Evolutionary conservation across 805 yeast genomes (phyloP).

Genomic region (Danielia reshetovae): DNA sequence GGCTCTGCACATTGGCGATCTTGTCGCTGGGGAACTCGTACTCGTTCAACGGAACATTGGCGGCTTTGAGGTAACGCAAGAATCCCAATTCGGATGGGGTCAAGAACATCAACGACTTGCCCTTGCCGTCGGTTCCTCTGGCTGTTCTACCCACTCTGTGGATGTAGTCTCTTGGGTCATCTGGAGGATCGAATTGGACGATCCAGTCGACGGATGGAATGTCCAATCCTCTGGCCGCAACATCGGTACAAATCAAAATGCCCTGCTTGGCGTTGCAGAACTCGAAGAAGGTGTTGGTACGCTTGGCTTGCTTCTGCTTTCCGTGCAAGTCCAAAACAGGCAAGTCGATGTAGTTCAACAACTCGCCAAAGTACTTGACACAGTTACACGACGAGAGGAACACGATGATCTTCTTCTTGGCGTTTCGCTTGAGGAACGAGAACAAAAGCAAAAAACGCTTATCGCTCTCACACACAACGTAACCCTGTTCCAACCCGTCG

Average conservation of each 20-base stretch:
- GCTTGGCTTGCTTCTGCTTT: constrained; percentile 96
- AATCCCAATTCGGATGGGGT: constrained; percentile 94
- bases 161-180: constrained; percentile 98
- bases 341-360: constrained; percentile 90
- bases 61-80: constrained; percentile 89
- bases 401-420: constrained; percentile 89
- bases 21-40: constrained; percentile 93
- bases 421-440: constrained; percentile 89
- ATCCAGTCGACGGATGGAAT: constrained; percentile 99
- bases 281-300: constrained; percentile 97
- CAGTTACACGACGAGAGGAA: constrained; percentile 95
- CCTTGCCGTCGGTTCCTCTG: constrained; percentile 84
- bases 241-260: constrained; percentile 91
- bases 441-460: constrained; percentile 85
- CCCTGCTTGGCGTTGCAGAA: constrained; percentile 97
- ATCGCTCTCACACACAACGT: constrained; percentile 95
- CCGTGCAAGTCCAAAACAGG: constrained; percentile 98
- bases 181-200: constrained; percentile 98
- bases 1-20: constrained; percentile 94
- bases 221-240: constrained; percentile 98
- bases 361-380: constrained; percentile 93
- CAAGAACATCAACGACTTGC: constrained; percentile 91
- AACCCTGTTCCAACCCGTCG: constrained; percentile 97
- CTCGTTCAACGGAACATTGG: constrained; percentile 96
- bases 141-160: constrained; percentile 99